Evolutionary conservation across 495 filamentous ascomycete species (phyloP).

Genomic region (Neurospora sp.): DNA sequence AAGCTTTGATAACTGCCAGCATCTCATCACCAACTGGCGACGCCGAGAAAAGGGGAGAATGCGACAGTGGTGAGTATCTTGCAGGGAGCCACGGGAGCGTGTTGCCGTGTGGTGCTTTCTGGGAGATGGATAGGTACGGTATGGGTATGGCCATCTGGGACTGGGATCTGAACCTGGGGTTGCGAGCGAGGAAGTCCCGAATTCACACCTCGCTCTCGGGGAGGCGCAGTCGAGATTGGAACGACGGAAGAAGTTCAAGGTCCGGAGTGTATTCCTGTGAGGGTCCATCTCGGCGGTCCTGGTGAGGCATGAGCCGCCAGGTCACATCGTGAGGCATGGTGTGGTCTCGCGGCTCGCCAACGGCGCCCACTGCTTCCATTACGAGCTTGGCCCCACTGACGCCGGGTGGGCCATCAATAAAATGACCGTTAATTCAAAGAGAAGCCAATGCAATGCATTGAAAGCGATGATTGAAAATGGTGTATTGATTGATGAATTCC

Average conservation of each 20-base stretch:
- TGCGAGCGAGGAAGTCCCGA: not conserved
- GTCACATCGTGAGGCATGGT: not conserved
- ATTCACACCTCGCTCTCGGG: not conserved
- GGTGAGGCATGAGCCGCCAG: not conserved
- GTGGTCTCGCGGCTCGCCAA: not conserved
- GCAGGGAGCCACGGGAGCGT: not conserved
- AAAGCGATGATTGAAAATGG: too few species aligned
- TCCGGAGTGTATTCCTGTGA: not conserved
- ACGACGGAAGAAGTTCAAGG: not conserved
- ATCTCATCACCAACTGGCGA: not conserved
- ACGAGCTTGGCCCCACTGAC: not conserved
- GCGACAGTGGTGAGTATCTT: not conserved
- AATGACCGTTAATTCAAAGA: not conserved
- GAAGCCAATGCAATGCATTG: not conserved
- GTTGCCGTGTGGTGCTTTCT: too few species aligned
- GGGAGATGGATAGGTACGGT: too few species aligned
- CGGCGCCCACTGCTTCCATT: not conserved
- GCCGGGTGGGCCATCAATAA: not conserved
- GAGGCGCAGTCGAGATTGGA: not conserved
- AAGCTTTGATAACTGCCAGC: not conserved
- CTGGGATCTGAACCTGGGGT: not conserved
- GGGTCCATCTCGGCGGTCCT: not conserved
- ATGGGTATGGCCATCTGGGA: not conserved
- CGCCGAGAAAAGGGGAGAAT: not conserved
- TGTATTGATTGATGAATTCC: too few species aligned